phyloP scores from a whole-genome alignment of 2,329 filamentous ascomycete species.

The Laburnicola sp. region DNA sequence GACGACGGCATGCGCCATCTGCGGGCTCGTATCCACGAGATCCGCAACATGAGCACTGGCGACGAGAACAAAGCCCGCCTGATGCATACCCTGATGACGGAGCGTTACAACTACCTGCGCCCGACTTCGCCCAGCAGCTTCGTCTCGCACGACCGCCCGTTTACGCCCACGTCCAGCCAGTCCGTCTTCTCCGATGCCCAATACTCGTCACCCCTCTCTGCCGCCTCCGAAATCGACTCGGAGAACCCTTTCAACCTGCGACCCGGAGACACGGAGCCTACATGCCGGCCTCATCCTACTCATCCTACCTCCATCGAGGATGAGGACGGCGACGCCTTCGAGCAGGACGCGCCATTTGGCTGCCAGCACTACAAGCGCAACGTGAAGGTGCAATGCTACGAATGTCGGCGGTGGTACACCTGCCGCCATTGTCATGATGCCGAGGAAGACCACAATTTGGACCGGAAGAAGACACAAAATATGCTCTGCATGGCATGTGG shows the following conservation, averaged over 20 bases:
- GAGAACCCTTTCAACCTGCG: slow-evolving; percentile 43
- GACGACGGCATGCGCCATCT: slow-evolving; percentile 56
- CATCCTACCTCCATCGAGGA: slow-evolving; percentile 46
- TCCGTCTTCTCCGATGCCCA: slow-evolving; percentile 41
- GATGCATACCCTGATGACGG: slow-evolving; percentile 55
- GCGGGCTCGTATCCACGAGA: slow-evolving; percentile 53
- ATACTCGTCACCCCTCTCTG: slow-evolving; percentile 39
- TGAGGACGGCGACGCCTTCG: slow-evolving; percentile 55
- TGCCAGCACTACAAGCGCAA: slow-evolving; percentile 95
- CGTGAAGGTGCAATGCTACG: slow-evolving; percentile 90
- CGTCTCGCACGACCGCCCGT: slow-evolving; percentile 43
- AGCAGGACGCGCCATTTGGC: slow-evolving; percentile 61
- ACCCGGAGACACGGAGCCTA: slow-evolving; percentile 37
- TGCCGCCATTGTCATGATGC: slow-evolving; percentile 94
- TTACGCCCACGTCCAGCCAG: slow-evolving; percentile 42
- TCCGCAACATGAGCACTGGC: slow-evolving; percentile 48
- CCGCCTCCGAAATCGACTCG: slow-evolving; percentile 37
- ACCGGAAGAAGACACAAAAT: slow-evolving; percentile 81
- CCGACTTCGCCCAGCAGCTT: slow-evolving; percentile 46
- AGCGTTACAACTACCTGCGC: slow-evolving; percentile 48
- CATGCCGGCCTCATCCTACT: slow-evolving; percentile 28
- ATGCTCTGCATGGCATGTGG: slow-evolving; percentile 98
- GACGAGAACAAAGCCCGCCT: slow-evolving; percentile 54
- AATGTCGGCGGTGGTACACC: slow-evolving; percentile 89
- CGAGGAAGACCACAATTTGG: slow-evolving; percentile 74